Conservation (phyloP, 176 grass and related monocot species). For the Alloteropsis semialata region DNA sequence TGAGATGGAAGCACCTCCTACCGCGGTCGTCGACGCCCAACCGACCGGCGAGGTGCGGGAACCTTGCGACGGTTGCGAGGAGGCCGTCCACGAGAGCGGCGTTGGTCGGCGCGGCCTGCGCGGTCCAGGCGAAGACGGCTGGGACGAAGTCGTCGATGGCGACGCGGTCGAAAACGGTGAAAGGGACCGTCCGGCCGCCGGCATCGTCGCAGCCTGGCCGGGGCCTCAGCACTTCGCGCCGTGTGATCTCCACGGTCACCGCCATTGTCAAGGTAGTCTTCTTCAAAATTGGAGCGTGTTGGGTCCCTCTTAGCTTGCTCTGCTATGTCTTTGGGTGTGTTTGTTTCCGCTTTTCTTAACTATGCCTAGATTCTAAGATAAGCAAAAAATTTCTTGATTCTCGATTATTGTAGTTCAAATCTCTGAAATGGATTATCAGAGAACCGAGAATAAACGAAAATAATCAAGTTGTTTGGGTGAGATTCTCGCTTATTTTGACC, state of each 20-base stretch:
- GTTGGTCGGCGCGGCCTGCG: slow-evolving; percentile 24
- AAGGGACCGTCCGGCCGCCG: neutral
- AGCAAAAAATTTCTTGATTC: too few species aligned
- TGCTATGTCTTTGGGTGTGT: too few species aligned
- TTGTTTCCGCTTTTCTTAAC: too few species aligned
- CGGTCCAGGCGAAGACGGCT: slow-evolving; percentile 35
- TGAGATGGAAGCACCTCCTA: slow-evolving; percentile 16
- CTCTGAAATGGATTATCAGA: too few species aligned
- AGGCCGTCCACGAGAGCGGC: slow-evolving; percentile 22
- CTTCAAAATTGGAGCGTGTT: too few species aligned
- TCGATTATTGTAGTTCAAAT: too few species aligned
- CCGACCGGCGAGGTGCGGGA: slow-evolving; percentile 28
- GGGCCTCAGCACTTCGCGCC: neutral
- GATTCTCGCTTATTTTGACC: too few species aligned
- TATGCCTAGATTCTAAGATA: too few species aligned
- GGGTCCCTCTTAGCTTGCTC: neutral
- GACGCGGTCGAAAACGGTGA: slow-evolving; percentile 39
- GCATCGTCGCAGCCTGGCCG: neutral
- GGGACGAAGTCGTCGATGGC: slow-evolving; percentile 39
- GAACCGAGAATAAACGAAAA: too few species aligned
- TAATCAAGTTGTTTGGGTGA: too few species aligned
- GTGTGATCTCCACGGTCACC: slow-evolving; percentile 9
- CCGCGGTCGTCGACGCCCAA: neutral
- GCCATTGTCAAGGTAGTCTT: neutral
- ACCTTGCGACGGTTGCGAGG: neutral